phyloP scores from a whole-genome alignment of 345 rosid species.

The Orychophragmus violaceus region DNA sequence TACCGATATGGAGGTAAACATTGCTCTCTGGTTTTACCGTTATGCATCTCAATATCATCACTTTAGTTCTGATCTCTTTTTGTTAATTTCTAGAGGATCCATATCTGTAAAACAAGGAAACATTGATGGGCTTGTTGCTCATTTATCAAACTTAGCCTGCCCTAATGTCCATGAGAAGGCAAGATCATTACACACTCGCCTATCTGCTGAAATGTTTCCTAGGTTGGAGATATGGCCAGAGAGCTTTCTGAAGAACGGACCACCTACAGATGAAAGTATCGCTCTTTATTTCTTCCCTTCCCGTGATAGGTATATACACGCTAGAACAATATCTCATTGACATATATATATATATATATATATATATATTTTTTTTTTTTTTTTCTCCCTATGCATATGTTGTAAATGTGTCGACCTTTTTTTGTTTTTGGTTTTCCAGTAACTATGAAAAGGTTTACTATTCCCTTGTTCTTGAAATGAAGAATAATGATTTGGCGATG shows the following conservation, averaged over 20 bases:
- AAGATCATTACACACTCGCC: constrained; percentile 33
- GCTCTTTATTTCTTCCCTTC: constrained; percentile 66
- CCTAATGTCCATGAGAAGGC: constrained; percentile 41
- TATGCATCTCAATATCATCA: background rate
- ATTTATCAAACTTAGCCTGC: constrained; percentile 62
- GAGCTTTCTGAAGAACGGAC: constrained; percentile 35
- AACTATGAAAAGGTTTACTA: constrained; percentile 35
- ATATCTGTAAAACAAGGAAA: constrained; percentile 25
- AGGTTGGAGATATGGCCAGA: constrained; percentile 55
- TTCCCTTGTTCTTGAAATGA: constrained; percentile 46
- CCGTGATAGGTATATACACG: constrained; percentile 34
- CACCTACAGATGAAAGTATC: constrained; percentile 46
- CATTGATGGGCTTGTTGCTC: constrained; percentile 42
- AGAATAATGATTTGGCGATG: constrained; percentile 43
- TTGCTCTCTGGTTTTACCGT: background rate
- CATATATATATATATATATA: no score
- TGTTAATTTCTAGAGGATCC: constrained; percentile 45
- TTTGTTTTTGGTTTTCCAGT: constrained; percentile 28
- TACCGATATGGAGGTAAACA: constrained; percentile 61
- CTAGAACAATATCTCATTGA: background rate
- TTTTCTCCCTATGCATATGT: background rate
- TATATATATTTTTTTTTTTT: no score
- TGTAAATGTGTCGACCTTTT: background rate
- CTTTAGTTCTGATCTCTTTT: constrained; percentile 12
- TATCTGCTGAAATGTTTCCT: constrained; percentile 47